These are phyloP conservation scores for Pyrenophora teres DNA, from an alignment of 2,329 filamentous ascomycete genomes.

Conservation along the genomic window DNA sequence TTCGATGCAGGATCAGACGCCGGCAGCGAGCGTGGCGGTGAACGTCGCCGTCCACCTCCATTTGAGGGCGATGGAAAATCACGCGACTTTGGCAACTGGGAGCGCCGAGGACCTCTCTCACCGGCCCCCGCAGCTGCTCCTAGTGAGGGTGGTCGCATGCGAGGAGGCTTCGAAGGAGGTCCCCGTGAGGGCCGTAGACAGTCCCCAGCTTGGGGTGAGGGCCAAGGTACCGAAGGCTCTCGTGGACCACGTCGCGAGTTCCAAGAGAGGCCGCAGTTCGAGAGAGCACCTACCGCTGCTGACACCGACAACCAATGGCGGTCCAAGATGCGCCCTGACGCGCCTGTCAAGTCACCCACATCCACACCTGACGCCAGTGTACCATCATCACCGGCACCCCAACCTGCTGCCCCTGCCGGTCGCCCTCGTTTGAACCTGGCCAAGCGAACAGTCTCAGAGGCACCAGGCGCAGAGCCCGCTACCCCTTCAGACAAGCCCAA, in stretches of 20 bases:
- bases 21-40: constrained; percentile 65
- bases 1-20: constrained; percentile 59
- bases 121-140: constrained; percentile 59
- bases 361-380: constrained; percentile 74
- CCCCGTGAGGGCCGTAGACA: constrained; percentile 47
- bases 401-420: constrained; percentile 61
- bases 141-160: constrained; percentile 63
- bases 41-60: constrained; percentile 67
- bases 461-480: constrained; percentile 51
- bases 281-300: constrained; percentile 80
- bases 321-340: constrained; percentile 85
- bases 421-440: constrained; percentile 85
- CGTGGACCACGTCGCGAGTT: constrained; percentile 78
- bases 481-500: constrained; percentile 73
- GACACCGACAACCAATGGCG: constrained; percentile 96
- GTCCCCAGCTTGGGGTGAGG: constrained; percentile 78
- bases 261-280: constrained; percentile 62
- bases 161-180: constrained; percentile 57
- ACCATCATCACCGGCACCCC: constrained; percentile 73
- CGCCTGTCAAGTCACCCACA: constrained; percentile 63
- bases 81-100: constrained; percentile 88
- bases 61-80: constrained; percentile 73
- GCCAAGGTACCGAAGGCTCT: constrained; percentile 72
- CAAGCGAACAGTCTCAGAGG: constrained; percentile 89
- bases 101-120: constrained; percentile 88